These are phyloP conservation scores for Ensete glaucum DNA, from an alignment of 176 grass and related monocot species.

Conservation along the genomic window DNA sequence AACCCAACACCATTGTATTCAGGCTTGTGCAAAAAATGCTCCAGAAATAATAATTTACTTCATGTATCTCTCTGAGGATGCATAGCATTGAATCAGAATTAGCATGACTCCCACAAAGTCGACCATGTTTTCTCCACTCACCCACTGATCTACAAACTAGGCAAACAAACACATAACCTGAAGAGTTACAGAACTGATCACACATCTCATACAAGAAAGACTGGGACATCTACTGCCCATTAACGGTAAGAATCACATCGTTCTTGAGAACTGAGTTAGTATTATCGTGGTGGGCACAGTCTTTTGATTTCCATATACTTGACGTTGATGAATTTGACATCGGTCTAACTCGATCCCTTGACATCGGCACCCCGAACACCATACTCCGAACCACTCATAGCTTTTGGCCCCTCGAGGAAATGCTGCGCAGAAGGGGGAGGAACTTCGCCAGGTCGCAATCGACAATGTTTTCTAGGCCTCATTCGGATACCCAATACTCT, in stretches of 20 bases:
- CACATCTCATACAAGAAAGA: neutral
- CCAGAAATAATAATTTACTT: too few relatives aligned
- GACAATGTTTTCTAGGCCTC: neutral
- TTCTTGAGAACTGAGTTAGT: neutral
- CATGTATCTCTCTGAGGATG: too few relatives aligned
- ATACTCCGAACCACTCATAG: neutral
- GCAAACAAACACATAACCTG: neutral
- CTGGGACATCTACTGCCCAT: neutral
- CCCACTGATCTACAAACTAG: neutral
- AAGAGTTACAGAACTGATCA: neutral
- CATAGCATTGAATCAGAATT: too few relatives aligned
- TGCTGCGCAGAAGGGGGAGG: neutral
- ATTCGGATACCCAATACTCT: conserved; percentile 11
- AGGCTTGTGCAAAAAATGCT: too few relatives aligned
- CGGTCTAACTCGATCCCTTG: neutral
- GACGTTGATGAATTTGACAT: neutral
- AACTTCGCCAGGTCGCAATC: neutral
- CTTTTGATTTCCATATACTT: neutral
- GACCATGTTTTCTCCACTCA: neutral
- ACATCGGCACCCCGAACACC: conserved; percentile 8
- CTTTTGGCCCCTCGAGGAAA: neutral
- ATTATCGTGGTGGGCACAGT: neutral
- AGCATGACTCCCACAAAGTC: too few relatives aligned
- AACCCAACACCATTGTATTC: too few relatives aligned
- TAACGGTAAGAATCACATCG: neutral